These are phyloP conservation scores for Aristolochia californica DNA, from an alignment of 164 flowering plant genomes.

Conservation along the genomic window DNA sequence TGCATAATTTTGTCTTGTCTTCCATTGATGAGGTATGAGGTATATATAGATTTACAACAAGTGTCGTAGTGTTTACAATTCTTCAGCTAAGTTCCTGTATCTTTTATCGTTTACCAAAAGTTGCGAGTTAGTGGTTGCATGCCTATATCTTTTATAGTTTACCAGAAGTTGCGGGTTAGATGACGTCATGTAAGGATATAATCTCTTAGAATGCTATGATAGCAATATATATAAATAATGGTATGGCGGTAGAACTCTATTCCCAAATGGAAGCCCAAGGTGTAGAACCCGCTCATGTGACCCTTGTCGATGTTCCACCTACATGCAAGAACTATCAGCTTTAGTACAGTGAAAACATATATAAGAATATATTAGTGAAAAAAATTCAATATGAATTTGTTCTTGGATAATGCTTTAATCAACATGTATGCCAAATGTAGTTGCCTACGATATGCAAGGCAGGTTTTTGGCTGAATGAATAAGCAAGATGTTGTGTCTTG, in stretches of 20 bases:
- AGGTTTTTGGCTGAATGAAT: slow-evolving; percentile 8
- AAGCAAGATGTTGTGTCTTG: slow-evolving; percentile 11
- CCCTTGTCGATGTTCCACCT: slow-evolving; percentile 10
- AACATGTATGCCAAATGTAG: slow-evolving; percentile 16
- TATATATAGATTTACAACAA: too few relatives aligned
- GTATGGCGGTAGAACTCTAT: slow-evolving; percentile 7
- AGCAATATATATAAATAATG: slow-evolving; percentile 8
- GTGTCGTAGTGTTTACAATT: too few relatives aligned
- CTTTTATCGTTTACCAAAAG: too few relatives aligned
- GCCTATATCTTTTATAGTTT: too few relatives aligned
- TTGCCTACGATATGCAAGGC: slow-evolving; percentile 6
- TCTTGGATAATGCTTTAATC: slow-evolving; percentile 14
- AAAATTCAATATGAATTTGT: slow-evolving; percentile 6
- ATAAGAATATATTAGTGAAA: slow-evolving; percentile 4
- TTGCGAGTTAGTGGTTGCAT: too few relatives aligned
- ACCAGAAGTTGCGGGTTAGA: too few relatives aligned
- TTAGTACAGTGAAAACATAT: slow-evolving; percentile 7
- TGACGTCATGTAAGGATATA: slow-evolving; percentile 5
- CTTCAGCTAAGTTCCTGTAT: too few relatives aligned
- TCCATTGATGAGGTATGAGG: too few relatives aligned
- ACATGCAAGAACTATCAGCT: slow-evolving; percentile 16
- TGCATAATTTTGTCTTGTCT: too few relatives aligned
- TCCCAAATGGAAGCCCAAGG: slow-evolving; percentile 6
- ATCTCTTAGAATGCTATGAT: slow-evolving; percentile 17
- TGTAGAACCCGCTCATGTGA: slow-evolving; percentile 8